Evolutionary conservation across 352 stramenopile genomes (phyloP).

Genomic region (Pelagophyceae sp.): DNA sequence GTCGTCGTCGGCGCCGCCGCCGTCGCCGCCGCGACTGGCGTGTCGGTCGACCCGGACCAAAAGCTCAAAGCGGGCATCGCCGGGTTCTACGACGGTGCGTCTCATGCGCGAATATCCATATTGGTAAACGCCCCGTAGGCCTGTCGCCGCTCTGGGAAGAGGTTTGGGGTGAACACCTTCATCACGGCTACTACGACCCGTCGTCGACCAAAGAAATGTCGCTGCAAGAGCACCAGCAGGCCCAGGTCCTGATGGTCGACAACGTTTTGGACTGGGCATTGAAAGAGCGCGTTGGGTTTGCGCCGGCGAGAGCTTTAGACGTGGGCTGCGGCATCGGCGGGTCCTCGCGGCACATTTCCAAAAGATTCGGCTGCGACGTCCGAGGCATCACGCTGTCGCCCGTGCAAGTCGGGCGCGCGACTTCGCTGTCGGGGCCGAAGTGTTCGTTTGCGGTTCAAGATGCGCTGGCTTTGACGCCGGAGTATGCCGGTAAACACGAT

Average conservation of each 20-base stretch:
- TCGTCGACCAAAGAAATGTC: slow-evolving; percentile 39
- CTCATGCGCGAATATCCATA: too few species aligned
- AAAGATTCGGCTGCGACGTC: slow-evolving; percentile 50
- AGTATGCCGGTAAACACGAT: slow-evolving; percentile 39
- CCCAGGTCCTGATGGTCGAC: slow-evolving; percentile 69
- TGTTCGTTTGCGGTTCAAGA: slow-evolving; percentile 49
- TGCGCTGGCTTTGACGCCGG: background rate
- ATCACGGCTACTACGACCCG: slow-evolving; percentile 69
- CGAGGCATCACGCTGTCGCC: slow-evolving; percentile 65
- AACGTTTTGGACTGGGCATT: slow-evolving; percentile 57
- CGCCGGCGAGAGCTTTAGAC: slow-evolving; percentile 37
- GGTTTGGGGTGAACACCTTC: slow-evolving; percentile 57
- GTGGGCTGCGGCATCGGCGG: slow-evolving; percentile 69
- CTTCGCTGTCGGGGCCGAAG: slow-evolving; percentile 50
- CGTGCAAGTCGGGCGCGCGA: slow-evolving; percentile 54
- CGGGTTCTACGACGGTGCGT: slow-evolving; percentile 74
- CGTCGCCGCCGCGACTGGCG: too few species aligned
- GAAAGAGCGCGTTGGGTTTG: slow-evolving; percentile 15
- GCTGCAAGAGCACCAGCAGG: slow-evolving; percentile 39
- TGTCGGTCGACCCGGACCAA: background rate
- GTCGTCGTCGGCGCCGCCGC: background rate
- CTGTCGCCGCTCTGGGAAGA: slow-evolving; percentile 67
- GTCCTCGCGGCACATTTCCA: slow-evolving; percentile 56
- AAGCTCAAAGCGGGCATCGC: slow-evolving; percentile 18
- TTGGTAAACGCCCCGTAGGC: too few species aligned